These are phyloP conservation scores for Ligustrum vulgare DNA, from an alignment of 257 asterid species.

Conservation along the genomic window DNA sequence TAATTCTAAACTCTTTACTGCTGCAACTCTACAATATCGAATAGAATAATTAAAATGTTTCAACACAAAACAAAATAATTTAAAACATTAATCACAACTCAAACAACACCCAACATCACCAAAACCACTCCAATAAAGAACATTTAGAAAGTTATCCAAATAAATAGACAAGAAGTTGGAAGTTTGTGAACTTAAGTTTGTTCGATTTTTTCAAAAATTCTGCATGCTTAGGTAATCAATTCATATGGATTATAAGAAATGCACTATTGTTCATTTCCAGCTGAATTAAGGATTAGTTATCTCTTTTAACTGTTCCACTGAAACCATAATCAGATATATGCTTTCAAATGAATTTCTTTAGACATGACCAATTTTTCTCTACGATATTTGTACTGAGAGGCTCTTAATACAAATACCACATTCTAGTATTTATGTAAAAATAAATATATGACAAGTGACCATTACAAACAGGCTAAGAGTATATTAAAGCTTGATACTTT, in stretches of 20 bases:
- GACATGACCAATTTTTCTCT: not conserved
- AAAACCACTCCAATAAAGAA: no score
- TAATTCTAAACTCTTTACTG: no score
- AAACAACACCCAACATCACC: no score
- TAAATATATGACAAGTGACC: not conserved
- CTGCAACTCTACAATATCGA: no score
- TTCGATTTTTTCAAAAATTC: no score
- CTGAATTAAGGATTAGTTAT: not conserved
- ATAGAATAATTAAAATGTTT: no score
- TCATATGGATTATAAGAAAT: not conserved
- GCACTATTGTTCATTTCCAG: not conserved
- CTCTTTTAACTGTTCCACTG: not conserved
- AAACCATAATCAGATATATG: not conserved
- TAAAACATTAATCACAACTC: no score
- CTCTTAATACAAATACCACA: not conserved
- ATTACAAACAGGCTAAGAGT: not conserved
- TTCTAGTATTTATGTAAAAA: not conserved
- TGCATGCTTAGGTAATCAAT: not conserved
- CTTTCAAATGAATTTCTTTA: not conserved
- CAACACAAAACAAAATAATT: no score
- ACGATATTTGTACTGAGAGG: not conserved
- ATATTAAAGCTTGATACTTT: not conserved
- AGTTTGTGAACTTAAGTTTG: not conserved
- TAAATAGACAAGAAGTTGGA: not conserved
- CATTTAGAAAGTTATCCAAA: no score